Evolutionary conservation across 192 early-diverging fungal genomes (phyloP).

Genomic region (Haplosporangium gracile): DNA sequence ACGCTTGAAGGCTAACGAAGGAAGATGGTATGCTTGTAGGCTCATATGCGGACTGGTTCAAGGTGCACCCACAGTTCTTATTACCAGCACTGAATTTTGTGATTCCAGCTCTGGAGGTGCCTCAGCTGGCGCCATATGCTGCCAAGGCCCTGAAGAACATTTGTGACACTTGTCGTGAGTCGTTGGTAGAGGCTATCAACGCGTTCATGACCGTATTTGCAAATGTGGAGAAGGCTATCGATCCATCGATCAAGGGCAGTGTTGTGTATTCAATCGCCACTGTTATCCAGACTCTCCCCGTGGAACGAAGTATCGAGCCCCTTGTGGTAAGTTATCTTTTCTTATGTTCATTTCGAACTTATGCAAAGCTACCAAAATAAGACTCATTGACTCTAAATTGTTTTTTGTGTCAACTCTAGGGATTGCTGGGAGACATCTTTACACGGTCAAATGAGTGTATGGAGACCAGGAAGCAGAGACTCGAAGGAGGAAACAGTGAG

Average conservation of each 20-base stretch:
- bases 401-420: conserved; percentile 9
- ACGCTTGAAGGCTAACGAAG: background rate
- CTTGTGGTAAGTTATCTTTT: conserved; percentile 28
- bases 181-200: conserved; percentile 69
- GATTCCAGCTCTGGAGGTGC: conserved; percentile 69
- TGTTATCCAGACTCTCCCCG: conserved; percentile 48
- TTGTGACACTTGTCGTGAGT: conserved; percentile 78
- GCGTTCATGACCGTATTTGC: conserved; percentile 71
- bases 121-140: conserved; percentile 68
- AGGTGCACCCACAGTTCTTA: conserved; percentile 70
- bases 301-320: conserved; percentile 38
- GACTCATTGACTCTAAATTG: background rate
- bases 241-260: conserved; percentile 54
- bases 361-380: background rate
- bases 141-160: conserved; percentile 76
- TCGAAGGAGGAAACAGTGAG: conserved; percentile 15
- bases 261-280: conserved; percentile 52
- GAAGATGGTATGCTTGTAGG: conserved; percentile 57
- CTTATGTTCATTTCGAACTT: background rate
- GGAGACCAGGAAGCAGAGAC: conserved; percentile 26
- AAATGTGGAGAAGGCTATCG: conserved; percentile 61
- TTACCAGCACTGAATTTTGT: conserved; percentile 72
- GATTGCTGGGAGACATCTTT: conserved; percentile 48
- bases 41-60: conserved; percentile 78
- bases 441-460: conserved; percentile 44